Base-by-base conservation (phyloP, 345 rosid species). In the Lepidium africanum region DNA sequence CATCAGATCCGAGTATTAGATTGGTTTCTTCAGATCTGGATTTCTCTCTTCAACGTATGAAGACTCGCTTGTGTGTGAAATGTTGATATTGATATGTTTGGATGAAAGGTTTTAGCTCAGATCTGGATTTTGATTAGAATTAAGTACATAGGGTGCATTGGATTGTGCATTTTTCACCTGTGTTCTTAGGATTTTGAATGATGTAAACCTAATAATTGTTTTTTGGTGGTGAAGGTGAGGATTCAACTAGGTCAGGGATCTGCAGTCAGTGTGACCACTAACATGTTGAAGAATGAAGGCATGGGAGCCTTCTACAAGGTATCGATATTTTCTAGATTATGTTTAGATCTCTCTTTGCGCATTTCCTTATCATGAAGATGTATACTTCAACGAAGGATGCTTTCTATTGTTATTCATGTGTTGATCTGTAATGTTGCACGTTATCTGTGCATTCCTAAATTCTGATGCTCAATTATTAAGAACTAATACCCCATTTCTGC, bases 191-290 rank as follows among this genome's bases (percentile, higher is more conserved):
- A 36, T 56, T 58, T 49, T 40, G 10, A 35, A 32, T 38, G 47
- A 15, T 67, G 52, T 52, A 56, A 66, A 15, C 65, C 7, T 23
- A 13, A 67, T 73, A 9, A 16, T 30, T 68, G 73, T 63, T 32
- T n/a, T 67, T 46, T 60, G 23, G 38, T 64, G 76, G 67, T 79
- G 64, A 59, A 94, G 99, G 99, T 94, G 89, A 91, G 99, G 69
- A 94, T 94, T 76, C 99, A 94, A 68, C 66, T 94, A 80, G 99
- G 99, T 52, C 99, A 94, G 71, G 99, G 99, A 70, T 87, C 97
- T 14, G 97, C 99, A 9, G 91, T 10, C 4, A 53, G 76, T 42
- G 91, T 94, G 54, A 85, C 97, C 42, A 86, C 65, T 65, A 89
- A 7, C 76, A 91, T 94, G 99, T 84, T 94, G 33, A 84, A 73